phyloP scores from a whole-genome alignment of 1,284 basidiomycete genomes.

The Leucoagaricus sp. region DNA sequence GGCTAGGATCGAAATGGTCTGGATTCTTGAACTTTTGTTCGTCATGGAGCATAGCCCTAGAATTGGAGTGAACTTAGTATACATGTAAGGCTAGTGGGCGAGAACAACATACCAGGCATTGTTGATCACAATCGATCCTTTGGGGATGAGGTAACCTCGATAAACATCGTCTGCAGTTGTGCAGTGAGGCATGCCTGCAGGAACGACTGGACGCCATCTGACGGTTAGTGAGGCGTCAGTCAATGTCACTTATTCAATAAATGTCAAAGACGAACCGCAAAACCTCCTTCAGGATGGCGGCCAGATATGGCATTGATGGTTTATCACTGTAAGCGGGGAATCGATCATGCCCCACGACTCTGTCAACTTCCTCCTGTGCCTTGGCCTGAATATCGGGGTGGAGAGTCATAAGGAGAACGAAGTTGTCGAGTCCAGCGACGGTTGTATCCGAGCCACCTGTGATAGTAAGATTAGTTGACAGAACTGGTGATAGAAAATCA shows the following conservation, averaged over 20 bases:
- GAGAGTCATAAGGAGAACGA: conserved; percentile 16
- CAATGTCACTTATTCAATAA: neutral
- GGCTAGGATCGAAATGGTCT: conserved; percentile 17
- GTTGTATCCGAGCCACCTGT: conserved; percentile 9
- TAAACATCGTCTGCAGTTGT: conserved; percentile 19
- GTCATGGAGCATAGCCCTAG: conserved; percentile 21
- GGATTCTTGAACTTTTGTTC: conserved; percentile 17
- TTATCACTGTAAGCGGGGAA: conserved; percentile 20
- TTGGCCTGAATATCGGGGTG: conserved; percentile 18
- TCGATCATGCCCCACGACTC: conserved; percentile 16
- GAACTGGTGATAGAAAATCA: neutral
- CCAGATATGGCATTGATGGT: conserved; percentile 19
- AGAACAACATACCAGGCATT: conserved; percentile 16
- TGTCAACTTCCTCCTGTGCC: conserved; percentile 20
- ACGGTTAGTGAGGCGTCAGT: neutral
- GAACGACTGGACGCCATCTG: conserved; percentile 53
- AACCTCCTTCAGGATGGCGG: conserved; percentile 19
- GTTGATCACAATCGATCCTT: conserved; percentile 17
- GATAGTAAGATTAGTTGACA: neutral
- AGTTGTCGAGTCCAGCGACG: neutral
- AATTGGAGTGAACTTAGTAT: neutral
- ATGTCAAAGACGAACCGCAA: conserved; percentile 6
- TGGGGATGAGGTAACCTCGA: conserved; percentile 19
- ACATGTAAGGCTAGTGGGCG: neutral
- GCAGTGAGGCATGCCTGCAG: conserved; percentile 25